Percentiles rank a stretch among this genome's conserved stretches.
Evolutionary conservation across 192 early-diverging fungal species (phyloP).

Genomic region (Linnemannia exigua): DNA sequence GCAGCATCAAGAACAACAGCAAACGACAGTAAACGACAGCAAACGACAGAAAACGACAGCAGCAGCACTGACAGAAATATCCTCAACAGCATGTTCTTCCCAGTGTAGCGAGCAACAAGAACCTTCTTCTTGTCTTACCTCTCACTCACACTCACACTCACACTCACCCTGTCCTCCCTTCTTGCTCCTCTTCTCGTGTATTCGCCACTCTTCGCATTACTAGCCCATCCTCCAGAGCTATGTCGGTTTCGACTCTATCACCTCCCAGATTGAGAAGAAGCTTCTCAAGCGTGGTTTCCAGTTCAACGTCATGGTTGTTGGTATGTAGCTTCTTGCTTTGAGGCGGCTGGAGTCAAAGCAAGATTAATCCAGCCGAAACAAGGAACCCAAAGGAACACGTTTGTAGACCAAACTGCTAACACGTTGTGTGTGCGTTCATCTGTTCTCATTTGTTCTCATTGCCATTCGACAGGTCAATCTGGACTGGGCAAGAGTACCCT

Average conservation of each 20-base stretch:
- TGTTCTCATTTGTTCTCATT: not conserved
- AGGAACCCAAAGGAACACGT: not conserved
- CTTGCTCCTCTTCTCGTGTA: not conserved
- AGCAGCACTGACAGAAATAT: not conserved
- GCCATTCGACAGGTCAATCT: slow-evolving; percentile 82
- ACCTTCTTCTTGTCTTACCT: too few relatives aligned
- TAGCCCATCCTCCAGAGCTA: slow-evolving; percentile 86
- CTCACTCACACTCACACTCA: not conserved
- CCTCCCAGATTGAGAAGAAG: slow-evolving; percentile 98
- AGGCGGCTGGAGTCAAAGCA: not conserved
- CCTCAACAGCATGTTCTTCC: not conserved
- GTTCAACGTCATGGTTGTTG: slow-evolving; percentile 98
- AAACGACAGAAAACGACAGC: not conserved
- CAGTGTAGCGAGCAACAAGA: too few relatives aligned
- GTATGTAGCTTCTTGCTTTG: slow-evolving; percentile 62
- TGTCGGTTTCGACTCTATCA: slow-evolving; percentile 98
- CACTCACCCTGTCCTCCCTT: not conserved
- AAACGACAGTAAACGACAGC: not conserved
- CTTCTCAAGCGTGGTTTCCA: slow-evolving; percentile 97
- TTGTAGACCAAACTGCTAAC: not conserved
- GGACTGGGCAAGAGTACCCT: slow-evolving; percentile 98
- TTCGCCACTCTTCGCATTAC: not conserved
- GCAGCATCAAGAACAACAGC: not conserved
- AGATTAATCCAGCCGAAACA: not conserved
- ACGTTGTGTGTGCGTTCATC: not conserved